These are phyloP conservation scores for Xylaria palmicola DNA, from an alignment of 495 filamentous ascomycete genomes.

Conservation along the genomic window DNA sequence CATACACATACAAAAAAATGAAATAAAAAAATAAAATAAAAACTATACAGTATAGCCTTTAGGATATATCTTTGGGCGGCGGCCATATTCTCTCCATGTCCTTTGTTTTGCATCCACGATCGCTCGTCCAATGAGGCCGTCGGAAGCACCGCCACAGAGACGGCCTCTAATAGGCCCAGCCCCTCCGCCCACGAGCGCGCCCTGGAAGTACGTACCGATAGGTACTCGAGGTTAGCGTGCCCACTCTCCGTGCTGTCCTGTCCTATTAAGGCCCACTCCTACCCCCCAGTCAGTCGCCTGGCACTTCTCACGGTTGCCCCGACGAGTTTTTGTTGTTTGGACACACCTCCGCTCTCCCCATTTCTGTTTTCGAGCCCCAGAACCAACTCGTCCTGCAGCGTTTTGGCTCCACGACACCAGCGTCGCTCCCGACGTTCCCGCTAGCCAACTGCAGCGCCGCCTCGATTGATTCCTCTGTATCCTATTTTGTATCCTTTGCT, in stretches of 20 bases:
- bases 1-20: too few relatives aligned
- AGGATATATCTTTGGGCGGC: too few relatives aligned
- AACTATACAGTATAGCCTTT: too few relatives aligned
- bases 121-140: not conserved
- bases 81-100: not conserved
- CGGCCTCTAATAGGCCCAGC: not conserved
- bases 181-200: not conserved
- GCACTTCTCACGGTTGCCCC: conserved; percentile 31
- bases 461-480: conserved; percentile 9
- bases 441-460: conserved; percentile 6
- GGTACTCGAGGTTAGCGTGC: not conserved
- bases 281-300: not conserved
- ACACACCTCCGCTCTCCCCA: conserved; percentile 17
- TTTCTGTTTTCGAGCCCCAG: conserved; percentile 20
- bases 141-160: not conserved
- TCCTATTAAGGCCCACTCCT: not conserved
- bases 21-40: too few relatives aligned
- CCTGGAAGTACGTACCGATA: not conserved
- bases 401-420: conserved; percentile 17
- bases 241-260: not conserved
- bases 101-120: not conserved
- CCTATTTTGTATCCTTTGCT: conserved; percentile 18
- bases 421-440: conserved; percentile 23
- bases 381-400: conserved; percentile 4
- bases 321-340: conserved; percentile 40